Conservation (phyloP, 176 grass and related monocot species). For the Musa itinerans region DNA sequence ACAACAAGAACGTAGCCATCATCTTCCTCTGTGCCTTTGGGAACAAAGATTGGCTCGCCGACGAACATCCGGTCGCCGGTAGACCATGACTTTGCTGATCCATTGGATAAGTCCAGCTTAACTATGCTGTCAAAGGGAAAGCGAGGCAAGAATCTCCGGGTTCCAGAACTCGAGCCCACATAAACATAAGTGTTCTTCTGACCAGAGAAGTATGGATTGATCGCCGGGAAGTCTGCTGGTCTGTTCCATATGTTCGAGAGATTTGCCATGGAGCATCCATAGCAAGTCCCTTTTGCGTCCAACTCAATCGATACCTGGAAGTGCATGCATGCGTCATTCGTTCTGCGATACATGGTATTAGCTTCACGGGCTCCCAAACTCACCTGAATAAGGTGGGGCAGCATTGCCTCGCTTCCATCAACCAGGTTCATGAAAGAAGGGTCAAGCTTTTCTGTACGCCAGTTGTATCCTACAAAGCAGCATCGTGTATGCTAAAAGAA, state of each 20-base stretch:
- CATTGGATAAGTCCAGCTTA: constrained; percentile 41
- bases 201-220: constrained; percentile 53
- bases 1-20: constrained; percentile 81
- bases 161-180: constrained; percentile 33
- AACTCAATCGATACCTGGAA: constrained; percentile 58
- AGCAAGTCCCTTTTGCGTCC: constrained; percentile 39
- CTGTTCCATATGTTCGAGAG: constrained; percentile 47
- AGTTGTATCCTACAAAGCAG: constrained; percentile 50
- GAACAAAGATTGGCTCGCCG: constrained; percentile 73
- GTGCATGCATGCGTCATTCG: neutral
- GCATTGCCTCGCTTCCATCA: constrained; percentile 30
- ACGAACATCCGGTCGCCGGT: constrained; percentile 45
- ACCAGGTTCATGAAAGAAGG: constrained; percentile 73
- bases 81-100: constrained; percentile 35
- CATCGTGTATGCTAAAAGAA: neutral
- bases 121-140: constrained; percentile 81
- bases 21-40: constrained; percentile 36
- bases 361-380: neutral
- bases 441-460: constrained; percentile 61
- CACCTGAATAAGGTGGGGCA: constrained; percentile 73
- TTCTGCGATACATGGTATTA: neutral
- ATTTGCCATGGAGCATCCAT: constrained; percentile 32
- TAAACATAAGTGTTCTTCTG: constrained; percentile 61
- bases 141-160: constrained; percentile 49
- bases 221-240: constrained; percentile 61